phyloP scores from a whole-genome alignment of 2,329 filamentous ascomycete species.

The Madurella mycetomatis region DNA sequence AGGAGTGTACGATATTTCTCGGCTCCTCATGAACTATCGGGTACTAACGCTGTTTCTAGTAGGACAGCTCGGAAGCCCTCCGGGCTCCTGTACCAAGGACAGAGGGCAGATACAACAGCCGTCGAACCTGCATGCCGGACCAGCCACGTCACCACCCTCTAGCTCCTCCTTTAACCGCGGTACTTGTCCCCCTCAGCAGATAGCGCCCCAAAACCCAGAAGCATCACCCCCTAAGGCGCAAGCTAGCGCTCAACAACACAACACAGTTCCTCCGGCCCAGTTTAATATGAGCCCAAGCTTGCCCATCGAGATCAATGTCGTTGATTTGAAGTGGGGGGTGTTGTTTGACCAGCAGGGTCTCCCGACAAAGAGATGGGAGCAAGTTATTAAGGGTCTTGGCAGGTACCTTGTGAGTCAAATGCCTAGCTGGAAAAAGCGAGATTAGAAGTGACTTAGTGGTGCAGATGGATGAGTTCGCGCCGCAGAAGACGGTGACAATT shows the following conservation, averaged over 20 bases:
- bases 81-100: not conserved
- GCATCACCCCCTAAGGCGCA: not conserved
- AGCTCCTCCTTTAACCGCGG: not conserved
- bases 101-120: too few relatives aligned
- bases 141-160: not conserved
- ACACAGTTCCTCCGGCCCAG: not conserved
- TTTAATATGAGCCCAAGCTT: not conserved
- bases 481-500: slow-evolving; percentile 65
- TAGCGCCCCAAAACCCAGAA: not conserved
- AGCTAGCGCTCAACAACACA: slow-evolving; percentile 7
- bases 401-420: slow-evolving; percentile 59
- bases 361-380: slow-evolving; percentile 62
- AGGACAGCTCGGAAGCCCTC: slow-evolving; percentile 1
- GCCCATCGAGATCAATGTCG: slow-evolving; percentile 47
- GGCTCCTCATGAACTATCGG: too few relatives aligned
- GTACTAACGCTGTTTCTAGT: not conserved
- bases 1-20: slow-evolving; percentile 15
- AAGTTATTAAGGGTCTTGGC: slow-evolving; percentile 70
- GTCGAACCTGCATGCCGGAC: too few relatives aligned
- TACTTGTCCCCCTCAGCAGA: not conserved
- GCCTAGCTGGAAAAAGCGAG: not conserved
- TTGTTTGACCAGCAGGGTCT: slow-evolving; percentile 66
- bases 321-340: slow-evolving; percentile 72
- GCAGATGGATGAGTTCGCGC: slow-evolving; percentile 65
- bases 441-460: slow-evolving; percentile 10